phyloP scores from a whole-genome alignment of 2,329 filamentous ascomycete genomes.

The Simplicillium sp. region DNA sequence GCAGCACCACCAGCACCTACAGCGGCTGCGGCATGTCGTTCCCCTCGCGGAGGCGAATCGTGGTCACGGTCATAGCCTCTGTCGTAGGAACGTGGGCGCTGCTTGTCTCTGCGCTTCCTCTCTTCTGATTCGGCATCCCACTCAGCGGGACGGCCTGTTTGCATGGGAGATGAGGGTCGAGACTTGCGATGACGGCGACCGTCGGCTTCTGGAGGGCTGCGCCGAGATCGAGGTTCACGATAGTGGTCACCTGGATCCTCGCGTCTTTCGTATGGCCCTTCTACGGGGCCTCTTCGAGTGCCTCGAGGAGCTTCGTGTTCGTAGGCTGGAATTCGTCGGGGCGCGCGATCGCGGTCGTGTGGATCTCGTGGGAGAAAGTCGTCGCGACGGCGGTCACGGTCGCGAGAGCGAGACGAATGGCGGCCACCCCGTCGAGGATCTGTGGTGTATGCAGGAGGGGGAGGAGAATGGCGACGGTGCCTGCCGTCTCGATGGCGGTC shows the following conservation, averaged over 20 bases:
- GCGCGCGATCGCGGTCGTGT: constrained; percentile 2
- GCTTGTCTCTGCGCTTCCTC: constrained; percentile 7
- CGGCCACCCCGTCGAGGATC: constrained; percentile 5
- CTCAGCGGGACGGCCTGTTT: constrained; percentile 3
- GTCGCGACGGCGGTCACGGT: constrained; percentile 2
- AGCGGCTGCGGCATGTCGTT: constrained; percentile 10
- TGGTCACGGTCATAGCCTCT: constrained; percentile 9
- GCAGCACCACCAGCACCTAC: not conserved
- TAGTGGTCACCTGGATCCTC: constrained; percentile 6
- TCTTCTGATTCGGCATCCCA: constrained; percentile 11
- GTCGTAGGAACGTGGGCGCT: constrained; percentile 14
- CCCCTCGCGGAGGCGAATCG: constrained; percentile 13
- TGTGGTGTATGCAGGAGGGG: constrained; percentile 1
- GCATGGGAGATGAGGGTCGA: too few relatives aligned
- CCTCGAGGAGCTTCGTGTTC: too few relatives aligned
- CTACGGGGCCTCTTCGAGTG: too few relatives aligned
- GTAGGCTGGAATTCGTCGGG: not conserved
- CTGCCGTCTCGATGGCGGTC: not conserved
- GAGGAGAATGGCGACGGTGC: not conserved
- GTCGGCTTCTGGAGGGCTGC: not conserved
- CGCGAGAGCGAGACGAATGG: not conserved
- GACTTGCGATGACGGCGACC: constrained; percentile 1
- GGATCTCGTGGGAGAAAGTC: constrained; percentile 1
- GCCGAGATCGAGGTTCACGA: constrained; percentile 9
- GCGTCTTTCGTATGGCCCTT: too few relatives aligned